Evolutionary conservation across 768 basidiomycete species (phyloP).

Genomic region (Lyophyllum shimeji): DNA sequence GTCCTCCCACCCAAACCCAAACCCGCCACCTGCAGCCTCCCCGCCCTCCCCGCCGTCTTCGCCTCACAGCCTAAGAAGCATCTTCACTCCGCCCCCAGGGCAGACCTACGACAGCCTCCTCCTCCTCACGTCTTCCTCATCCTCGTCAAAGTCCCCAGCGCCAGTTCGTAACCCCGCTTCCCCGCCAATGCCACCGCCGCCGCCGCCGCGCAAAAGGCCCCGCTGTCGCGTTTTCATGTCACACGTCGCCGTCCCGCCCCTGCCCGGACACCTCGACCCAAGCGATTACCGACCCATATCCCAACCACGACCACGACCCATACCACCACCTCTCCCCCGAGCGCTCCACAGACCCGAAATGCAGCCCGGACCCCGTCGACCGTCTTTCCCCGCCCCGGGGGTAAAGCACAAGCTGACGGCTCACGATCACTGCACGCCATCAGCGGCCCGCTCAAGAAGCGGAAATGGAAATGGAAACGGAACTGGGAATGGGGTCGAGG

Average conservation of each 20-base stretch:
- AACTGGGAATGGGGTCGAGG: not conserved
- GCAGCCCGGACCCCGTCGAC: too few species aligned
- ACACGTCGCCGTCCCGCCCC: constrained; percentile 24
- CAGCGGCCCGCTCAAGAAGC: too few species aligned
- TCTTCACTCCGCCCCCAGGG: too few species aligned
- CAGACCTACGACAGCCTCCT: not conserved
- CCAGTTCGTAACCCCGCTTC: constrained; percentile 4
- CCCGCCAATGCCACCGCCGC: not conserved
- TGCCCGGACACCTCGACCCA: constrained; percentile 11
- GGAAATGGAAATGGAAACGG: not conserved
- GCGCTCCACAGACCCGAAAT: too few species aligned
- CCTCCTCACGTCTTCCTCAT: not conserved
- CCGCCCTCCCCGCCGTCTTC: not conserved
- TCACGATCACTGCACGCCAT: too few species aligned
- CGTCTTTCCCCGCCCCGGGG: too few species aligned
- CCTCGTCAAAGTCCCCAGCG: constrained; percentile 4
- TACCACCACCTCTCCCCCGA: too few species aligned
- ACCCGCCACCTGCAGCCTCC: too few species aligned
- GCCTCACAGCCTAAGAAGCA: not conserved
- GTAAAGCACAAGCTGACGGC: too few species aligned
- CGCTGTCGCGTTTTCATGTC: constrained; percentile 18
- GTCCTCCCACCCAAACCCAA: too few species aligned
- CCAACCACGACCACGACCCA: constrained; percentile 1
- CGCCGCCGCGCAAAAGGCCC: not conserved
- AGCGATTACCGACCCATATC: constrained; percentile 17